phyloP scores from a whole-genome alignment of 2,329 filamentous ascomycete species.

The Aspergillus viridinutans region DNA sequence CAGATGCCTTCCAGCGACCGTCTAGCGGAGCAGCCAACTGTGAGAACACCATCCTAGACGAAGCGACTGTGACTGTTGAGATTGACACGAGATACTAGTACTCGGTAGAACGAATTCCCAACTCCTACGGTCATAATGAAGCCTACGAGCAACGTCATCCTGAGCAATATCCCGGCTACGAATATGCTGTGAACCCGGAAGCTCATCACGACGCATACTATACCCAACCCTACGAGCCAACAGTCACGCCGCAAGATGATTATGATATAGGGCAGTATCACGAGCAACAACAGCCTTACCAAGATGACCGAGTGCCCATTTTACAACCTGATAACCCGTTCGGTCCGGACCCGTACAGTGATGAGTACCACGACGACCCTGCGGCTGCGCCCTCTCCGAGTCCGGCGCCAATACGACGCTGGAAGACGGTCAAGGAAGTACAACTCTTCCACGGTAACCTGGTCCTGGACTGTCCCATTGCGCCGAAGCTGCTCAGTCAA shows the following conservation, averaged over 20 bases:
- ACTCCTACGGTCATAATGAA: slow-evolving; percentile 60
- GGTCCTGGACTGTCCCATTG: slow-evolving; percentile 93
- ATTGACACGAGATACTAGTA: slow-evolving; percentile 46
- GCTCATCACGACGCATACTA: slow-evolving; percentile 86
- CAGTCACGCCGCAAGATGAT: slow-evolving; percentile 51
- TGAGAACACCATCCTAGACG: slow-evolving; percentile 42
- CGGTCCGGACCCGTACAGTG: slow-evolving; percentile 57
- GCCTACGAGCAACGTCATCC: slow-evolving; percentile 52
- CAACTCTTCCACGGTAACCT: slow-evolving; percentile 94
- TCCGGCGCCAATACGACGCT: slow-evolving; percentile 68
- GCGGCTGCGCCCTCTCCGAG: slow-evolving; percentile 41
- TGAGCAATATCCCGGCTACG: slow-evolving; percentile 52
- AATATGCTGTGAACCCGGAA: slow-evolving; percentile 76
- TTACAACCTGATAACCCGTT: slow-evolving; percentile 61
- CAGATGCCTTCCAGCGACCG: slow-evolving; percentile 71
- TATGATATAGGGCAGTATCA: slow-evolving; percentile 55
- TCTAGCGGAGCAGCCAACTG: slow-evolving; percentile 77
- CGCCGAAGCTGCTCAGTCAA: slow-evolving; percentile 79
- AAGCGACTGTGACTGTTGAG: slow-evolving; percentile 2
- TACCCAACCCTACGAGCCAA: slow-evolving; percentile 74
- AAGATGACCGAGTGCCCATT: slow-evolving; percentile 72
- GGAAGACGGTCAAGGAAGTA: slow-evolving; percentile 99
- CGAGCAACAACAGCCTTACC: slow-evolving; percentile 52
- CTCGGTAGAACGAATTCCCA: slow-evolving; percentile 64
- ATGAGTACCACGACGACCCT: slow-evolving; percentile 42